phyloP scores from a whole-genome alignment of 257 asterid genomes.

The Scutellaria barbata region DNA sequence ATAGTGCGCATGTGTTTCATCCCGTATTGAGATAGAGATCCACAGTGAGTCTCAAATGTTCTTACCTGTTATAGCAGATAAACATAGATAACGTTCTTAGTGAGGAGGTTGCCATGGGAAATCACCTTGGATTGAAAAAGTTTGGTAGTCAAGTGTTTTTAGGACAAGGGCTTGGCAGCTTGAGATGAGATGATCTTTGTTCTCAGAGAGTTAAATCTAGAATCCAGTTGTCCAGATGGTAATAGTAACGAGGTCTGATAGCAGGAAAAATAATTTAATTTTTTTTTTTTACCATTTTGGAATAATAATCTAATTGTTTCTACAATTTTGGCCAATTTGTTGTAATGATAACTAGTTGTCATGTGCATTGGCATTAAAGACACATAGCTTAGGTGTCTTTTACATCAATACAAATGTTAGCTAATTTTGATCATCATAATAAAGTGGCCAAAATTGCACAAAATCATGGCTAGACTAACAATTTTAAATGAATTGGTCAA shows the following conservation, averaged over 20 bases:
- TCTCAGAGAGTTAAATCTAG: neutral
- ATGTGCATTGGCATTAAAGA: neutral
- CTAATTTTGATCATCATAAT: neutral
- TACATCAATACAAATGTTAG: neutral
- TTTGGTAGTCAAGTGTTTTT: neutral
- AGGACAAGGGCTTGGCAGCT: conserved; percentile 1
- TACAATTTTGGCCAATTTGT: neutral
- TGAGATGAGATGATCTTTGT: neutral
- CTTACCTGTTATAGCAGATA: conserved; percentile 53
- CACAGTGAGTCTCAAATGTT: conserved; percentile 76
- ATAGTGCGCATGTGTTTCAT: conserved; percentile 97
- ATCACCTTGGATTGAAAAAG: neutral
- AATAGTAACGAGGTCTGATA: neutral
- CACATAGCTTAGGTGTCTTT: too few relatives aligned
- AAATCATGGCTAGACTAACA: neutral
- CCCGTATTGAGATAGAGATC: conserved; percentile 90
- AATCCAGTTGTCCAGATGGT: neutral
- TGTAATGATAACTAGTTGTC: too few relatives aligned
- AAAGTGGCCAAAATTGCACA: neutral
- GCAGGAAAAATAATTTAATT: too few relatives aligned
- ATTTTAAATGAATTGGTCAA: neutral
- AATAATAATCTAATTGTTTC: too few relatives aligned
- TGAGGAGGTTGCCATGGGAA: neutral
- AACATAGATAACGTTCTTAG: neutral
- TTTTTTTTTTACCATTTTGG: neutral